Percentiles rank a stretch among this genome's conserved stretches.
phyloP scores from a whole-genome alignment of 176 grass and related monocot genomes.

The Carex cristatella region DNA sequence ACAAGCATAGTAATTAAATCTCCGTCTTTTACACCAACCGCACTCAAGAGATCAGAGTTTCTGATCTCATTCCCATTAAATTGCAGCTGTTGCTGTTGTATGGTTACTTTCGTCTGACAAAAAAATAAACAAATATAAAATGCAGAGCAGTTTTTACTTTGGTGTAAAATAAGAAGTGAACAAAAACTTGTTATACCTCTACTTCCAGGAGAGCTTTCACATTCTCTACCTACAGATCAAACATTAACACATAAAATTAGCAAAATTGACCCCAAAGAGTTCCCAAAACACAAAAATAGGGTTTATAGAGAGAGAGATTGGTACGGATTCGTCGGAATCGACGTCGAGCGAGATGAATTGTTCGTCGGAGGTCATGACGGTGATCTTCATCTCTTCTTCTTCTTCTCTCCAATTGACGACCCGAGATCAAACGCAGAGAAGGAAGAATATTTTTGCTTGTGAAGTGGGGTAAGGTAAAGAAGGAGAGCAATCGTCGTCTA shows the following conservation, averaged over 20 bases:
- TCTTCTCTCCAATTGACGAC: background rate
- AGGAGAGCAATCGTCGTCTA: background rate
- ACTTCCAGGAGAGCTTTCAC: conserved; percentile 92
- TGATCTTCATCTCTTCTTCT: conserved; percentile 70
- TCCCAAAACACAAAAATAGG: background rate
- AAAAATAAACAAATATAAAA: conserved; percentile 23
- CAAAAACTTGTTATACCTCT: conserved; percentile 47
- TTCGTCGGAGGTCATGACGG: conserved; percentile 86
- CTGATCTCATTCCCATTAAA: conserved; percentile 91
- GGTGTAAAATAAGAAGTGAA: background rate
- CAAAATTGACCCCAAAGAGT: background rate
- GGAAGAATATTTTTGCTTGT: conserved; percentile 10
- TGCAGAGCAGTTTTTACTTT: conserved; percentile 7
- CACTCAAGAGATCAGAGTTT: conserved; percentile 60
- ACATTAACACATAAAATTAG: background rate
- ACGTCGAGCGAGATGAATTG: conserved; percentile 77
- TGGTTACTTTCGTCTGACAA: conserved; percentile 48
- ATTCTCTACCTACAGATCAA: conserved; percentile 82
- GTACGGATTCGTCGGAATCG: conserved; percentile 86
- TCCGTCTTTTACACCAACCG: conserved; percentile 55
- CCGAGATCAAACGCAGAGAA: background rate
- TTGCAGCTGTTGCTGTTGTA: conserved; percentile 65
- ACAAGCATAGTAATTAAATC: conserved; percentile 80
- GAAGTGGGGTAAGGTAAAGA: background rate
- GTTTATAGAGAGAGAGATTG: background rate